Base-by-base conservation (phyloP, 495 filamentous ascomycete species). In the Poronia punctata region DNA sequence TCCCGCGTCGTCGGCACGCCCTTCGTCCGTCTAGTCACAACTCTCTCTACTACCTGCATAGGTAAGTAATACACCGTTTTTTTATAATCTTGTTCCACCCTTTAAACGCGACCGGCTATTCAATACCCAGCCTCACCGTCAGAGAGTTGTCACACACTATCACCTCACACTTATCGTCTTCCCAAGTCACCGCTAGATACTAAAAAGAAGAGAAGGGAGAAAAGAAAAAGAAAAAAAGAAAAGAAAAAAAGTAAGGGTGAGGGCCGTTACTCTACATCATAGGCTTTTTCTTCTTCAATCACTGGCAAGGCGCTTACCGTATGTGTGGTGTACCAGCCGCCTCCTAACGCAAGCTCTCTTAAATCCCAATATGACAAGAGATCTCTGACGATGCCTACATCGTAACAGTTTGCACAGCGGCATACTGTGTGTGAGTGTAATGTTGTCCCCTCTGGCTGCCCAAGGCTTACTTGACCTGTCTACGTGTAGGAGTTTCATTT, bases 371-470 rank as follows among this genome's bases (percentile, higher is more conserved):
- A n/a, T n/a, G n/a, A n/a, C n/a, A n/a, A n/a, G n/a, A n/a, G n/a
- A n/a, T n/a, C n/a, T 18, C 32, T 38, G 42, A 38, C 35, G 21
- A 45, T 45, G 42, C 42, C 38, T 12, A 38, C 35, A 38, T 38
- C 42, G 20, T 38, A 45, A 35, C 35, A 31, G 36, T 14, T 12
- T 38, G 35, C 27, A 16, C 35, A 38, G 33, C 42, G 34, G 34
- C 42, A 16, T 26, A 20, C 32, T 18, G n/a, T 38, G 34, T 45
- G 14, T 31, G 42, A 38, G 14, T 11, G 7, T 6, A 21, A 25
- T 4, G 5, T 6, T 29, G 11, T 3, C 11, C 15, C 26, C 12
- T 15, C 18, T 16, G 6, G 10, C n/a, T n/a, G n/a, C n/a, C n/a
- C n/a, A n/a, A n/a, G 17, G 7, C 23, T n/a, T 19, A 8, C 11